phyloP scores from a whole-genome alignment of 257 asterid species.

The Echium plantagineum region DNA sequence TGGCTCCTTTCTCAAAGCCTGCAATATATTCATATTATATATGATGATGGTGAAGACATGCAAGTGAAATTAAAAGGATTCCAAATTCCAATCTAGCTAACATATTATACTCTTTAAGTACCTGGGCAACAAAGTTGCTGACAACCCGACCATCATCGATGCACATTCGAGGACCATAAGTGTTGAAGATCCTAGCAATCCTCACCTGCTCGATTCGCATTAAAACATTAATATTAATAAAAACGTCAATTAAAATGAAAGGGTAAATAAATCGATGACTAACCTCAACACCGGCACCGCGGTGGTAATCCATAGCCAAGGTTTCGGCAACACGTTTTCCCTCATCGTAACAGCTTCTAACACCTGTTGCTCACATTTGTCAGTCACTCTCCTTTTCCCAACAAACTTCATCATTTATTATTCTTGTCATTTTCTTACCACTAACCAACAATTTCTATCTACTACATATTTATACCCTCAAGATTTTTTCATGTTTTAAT shows the following conservation, averaged over 20 bases:
- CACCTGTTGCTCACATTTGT: slow-evolving; percentile 9
- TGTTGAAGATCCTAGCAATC: slow-evolving; percentile 17
- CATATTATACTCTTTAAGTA: not conserved
- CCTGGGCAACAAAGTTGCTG: slow-evolving; percentile 19
- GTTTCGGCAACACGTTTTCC: slow-evolving; percentile 24
- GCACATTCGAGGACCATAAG: slow-evolving; percentile 19
- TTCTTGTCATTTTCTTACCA: not conserved
- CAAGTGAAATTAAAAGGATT: not conserved
- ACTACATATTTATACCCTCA: no score
- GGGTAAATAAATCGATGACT: not conserved
- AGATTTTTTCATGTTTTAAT: no score
- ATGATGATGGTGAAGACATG: not conserved
- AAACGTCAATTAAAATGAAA: no score
- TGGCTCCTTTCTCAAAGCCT: slow-evolving; percentile 12
- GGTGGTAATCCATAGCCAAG: slow-evolving; percentile 24
- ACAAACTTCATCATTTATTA: not conserved
- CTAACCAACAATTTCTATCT: no score
- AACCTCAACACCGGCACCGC: slow-evolving; percentile 21
- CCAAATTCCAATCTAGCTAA: not conserved
- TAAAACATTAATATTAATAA: not conserved
- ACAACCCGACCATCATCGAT: slow-evolving; percentile 18
- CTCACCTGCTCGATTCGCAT: slow-evolving; percentile 6
- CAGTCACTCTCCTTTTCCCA: not conserved
- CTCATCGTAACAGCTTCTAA: slow-evolving; percentile 21
- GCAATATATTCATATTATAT: slow-evolving; percentile 1